Evolutionary conservation across 2,329 filamentous ascomycete species (phyloP), one percentile per base, ranked within the genome.

Genomic region (Neopestalotiopsis sp.): DNA sequence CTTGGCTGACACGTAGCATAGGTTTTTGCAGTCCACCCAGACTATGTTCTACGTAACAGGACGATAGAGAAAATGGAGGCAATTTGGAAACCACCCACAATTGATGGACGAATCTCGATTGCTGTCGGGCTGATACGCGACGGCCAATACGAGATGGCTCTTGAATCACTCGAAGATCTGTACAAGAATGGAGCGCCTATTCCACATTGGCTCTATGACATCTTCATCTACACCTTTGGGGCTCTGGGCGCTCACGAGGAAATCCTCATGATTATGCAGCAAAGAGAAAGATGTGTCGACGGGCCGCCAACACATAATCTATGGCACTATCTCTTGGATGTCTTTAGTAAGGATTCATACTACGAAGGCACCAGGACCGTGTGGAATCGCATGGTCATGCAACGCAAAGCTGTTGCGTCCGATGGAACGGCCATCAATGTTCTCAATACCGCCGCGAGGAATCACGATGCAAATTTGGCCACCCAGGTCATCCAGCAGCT

Each of bases 11-110:
- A 9, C 7, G 14, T 17, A n/a, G 3, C 38, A 24, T 71, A 92
- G 84, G 91, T 88, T 4, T 84, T 98, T 30, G 89, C 93, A 0
- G 88, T 96, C 9, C 96, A 98, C 77, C 94, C 95, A 0, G 93
- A 98, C 79, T 95, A 97, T 74, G 73, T 94, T 5, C 82, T 96
- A 30, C 90, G 94, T 45, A 87, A 88, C 66, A 85, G 91, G 45
- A 85, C 97, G 3, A 82, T 98, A 52, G 82, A 88, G 67, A 90
- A 91, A 68, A 94, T 96, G 92, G 89, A 89, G 74, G 85, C 89
- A 68, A 86, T 89, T 71, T 97, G 94, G 92, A 86, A 92, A 66
- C 82, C 84, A 9, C 81, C 93, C 9, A 89, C 85, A 57, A 86
- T 85, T 12, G 84, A 86, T 6, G 91, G 90, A 9, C 88, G 88